These are phyloP conservation scores for Stygiomarasmius scandens DNA, from an alignment of 1,284 basidiomycete genomes.

Conservation along the genomic window DNA sequence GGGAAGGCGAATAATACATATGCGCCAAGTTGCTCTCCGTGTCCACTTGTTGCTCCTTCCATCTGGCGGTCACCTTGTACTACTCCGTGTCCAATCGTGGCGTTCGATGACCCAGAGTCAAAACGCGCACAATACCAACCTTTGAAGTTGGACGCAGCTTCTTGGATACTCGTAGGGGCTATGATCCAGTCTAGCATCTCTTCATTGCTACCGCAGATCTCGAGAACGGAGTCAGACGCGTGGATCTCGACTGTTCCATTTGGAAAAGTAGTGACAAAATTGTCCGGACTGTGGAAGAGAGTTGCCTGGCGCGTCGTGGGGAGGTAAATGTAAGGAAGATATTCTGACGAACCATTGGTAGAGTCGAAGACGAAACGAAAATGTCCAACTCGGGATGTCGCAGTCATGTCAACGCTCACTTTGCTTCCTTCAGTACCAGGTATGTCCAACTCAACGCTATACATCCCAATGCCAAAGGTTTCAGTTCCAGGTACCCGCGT, in stretches of 20 bases:
- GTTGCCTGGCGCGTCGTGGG: conserved; percentile 65
- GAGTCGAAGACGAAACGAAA: conserved; percentile 68
- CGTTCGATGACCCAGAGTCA: conserved; percentile 51
- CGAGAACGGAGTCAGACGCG: conserved; percentile 37
- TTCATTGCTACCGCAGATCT: conserved; percentile 71
- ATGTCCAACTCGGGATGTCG: conserved; percentile 79
- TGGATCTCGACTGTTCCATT: conserved; percentile 55
- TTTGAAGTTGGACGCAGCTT: conserved; percentile 50
- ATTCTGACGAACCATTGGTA: conserved; percentile 26
- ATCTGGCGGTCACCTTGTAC: conserved; percentile 20
- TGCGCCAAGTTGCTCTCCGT: conserved; percentile 55
- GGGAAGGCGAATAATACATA: conserved; percentile 55
- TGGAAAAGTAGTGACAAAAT: conserved; percentile 65
- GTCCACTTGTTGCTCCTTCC: conserved; percentile 29
- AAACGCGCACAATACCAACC: conserved; percentile 83
- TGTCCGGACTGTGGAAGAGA: conserved; percentile 22
- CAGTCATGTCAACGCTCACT: conserved; percentile 67
- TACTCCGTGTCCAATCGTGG: conserved; percentile 50
- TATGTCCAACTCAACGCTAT: conserved; percentile 58
- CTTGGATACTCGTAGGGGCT: conserved; percentile 55
- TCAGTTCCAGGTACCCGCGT: conserved; percentile 61
- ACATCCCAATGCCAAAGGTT: conserved; percentile 63
- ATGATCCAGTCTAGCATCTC: conserved; percentile 80
- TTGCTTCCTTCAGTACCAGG: conserved; percentile 47
- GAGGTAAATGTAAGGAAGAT: conserved; percentile 64